These are phyloP conservation scores for Neonectria sp. DNA, from an alignment of 2,329 filamentous ascomycete genomes.

Conservation along the genomic window DNA sequence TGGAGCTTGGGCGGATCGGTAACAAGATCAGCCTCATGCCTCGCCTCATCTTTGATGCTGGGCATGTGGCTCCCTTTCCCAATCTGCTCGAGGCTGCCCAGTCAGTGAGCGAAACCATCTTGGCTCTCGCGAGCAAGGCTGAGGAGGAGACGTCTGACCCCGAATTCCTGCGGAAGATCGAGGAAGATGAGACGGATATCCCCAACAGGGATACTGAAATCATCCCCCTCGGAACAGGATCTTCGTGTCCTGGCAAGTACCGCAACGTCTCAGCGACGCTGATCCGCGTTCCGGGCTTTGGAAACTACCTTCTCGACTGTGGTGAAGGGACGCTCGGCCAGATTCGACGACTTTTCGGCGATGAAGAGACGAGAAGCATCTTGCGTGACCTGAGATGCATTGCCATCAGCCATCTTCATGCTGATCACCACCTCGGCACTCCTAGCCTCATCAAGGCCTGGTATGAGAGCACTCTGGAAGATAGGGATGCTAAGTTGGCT, in stretches of 20 bases:
- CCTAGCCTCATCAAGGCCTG: constrained; percentile 87
- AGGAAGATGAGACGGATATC: constrained; percentile 73
- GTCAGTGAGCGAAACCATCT: constrained; percentile 59
- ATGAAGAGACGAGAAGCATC: constrained; percentile 76
- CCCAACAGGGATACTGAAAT: constrained; percentile 85
- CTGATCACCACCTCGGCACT: constrained; percentile 94
- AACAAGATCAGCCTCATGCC: constrained; percentile 64
- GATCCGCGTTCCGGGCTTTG: constrained; percentile 84
- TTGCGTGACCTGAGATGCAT: constrained; percentile 85
- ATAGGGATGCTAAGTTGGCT: constrained; percentile 65
- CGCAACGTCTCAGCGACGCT: constrained; percentile 95
- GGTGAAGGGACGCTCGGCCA: constrained; percentile 95
- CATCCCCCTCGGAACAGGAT: constrained; percentile 91
- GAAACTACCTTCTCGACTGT: constrained; percentile 92
- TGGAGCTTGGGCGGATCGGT: constrained; percentile 61
- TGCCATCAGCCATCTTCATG: constrained; percentile 96
- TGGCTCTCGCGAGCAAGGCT: constrained; percentile 67
- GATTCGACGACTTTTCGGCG: constrained; percentile 80
- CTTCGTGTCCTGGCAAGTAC: constrained; percentile 90
- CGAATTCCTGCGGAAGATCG: constrained; percentile 64
- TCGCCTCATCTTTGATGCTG: constrained; percentile 60
- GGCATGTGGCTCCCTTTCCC: constrained; percentile 60
- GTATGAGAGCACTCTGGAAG: constrained; percentile 69
- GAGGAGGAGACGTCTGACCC: constrained; percentile 57
- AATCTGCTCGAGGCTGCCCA: constrained; percentile 63